Base-by-base conservation (phyloP, 2,329 filamentous ascomycete species). In the Fusarium sp. region DNA sequence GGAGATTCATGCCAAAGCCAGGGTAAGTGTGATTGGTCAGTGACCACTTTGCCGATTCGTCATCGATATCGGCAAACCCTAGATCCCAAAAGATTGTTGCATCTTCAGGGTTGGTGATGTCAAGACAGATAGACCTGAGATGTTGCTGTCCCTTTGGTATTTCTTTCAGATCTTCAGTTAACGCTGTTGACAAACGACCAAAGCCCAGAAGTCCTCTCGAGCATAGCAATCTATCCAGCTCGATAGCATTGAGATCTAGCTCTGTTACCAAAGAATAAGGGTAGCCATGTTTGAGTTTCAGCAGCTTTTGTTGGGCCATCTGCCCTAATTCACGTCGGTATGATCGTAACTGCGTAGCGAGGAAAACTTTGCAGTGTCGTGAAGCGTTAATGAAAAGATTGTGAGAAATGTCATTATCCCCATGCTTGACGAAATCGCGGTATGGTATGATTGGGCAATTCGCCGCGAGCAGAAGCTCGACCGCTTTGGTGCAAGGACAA, bases 121-220 rank as follows among this genome's bases (percentile, higher is more conserved):
- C 41, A 8, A 56, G 10, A 7, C 36, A 62, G 5, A 62, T 33
- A 1, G 41, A n/a, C 3, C 14, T 15, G 15, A 8, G 18, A 7
- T 5, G 4, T 0, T 7, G 8, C 22, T 8, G 6, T 8, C 6
- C 18, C 12, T 9, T 5, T 4, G 27, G 5, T 7, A 35, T 0
- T 2, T 5, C 1, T 6, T 14, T 11, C 1, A 20, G 18, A 17
- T 35, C 18, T 1, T 12, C 7, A 3, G 27, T 11, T 10, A 35
- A 7, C 3, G 7, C 13, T 6, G 59, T 42, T 10, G 52, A 49
- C 2, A 36, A 6, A 5, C 42, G 17, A 2, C 36, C 42, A 13
- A 62, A 41, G 0, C 11, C 17, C 2, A 25, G 12, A 0, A 22
- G 13, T 2, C 18, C 7, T 14, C 35, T 58, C 3, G 17, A n/a